phyloP scores from a whole-genome alignment of 2,329 filamentous ascomycete genomes.

The Nemania sp. region DNA sequence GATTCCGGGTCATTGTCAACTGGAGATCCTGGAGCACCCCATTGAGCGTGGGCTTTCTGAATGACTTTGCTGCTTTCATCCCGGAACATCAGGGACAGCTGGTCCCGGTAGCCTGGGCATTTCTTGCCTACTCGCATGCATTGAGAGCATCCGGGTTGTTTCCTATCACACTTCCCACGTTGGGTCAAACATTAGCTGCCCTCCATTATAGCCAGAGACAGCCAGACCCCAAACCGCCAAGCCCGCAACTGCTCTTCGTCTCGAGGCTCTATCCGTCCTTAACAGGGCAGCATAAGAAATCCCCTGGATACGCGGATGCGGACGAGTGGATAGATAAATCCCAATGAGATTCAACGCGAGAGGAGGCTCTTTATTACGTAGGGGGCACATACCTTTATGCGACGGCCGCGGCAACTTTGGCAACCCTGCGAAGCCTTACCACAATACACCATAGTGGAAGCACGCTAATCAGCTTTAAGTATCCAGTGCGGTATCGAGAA shows the following conservation, averaged over 20 bases:
- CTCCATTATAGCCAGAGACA: neutral
- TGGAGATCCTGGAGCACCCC: slow-evolving; percentile 44
- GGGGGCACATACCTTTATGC: slow-evolving; percentile 54
- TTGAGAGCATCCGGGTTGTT: slow-evolving; percentile 63
- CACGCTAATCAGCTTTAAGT: slow-evolving; percentile 26
- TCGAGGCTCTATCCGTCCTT: too few species aligned
- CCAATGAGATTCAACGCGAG: neutral
- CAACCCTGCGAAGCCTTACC: slow-evolving; percentile 60
- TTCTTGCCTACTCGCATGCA: slow-evolving; percentile 61
- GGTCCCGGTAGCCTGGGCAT: slow-evolving; percentile 67
- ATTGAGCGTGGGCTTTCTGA: slow-evolving; percentile 59
- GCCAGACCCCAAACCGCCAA: neutral
- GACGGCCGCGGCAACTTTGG: slow-evolving; percentile 55
- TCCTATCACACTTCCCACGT: slow-evolving; percentile 59
- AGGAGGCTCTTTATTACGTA: neutral
- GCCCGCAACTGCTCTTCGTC: too few species aligned
- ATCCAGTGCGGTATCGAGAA: slow-evolving; percentile 26
- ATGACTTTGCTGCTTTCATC: slow-evolving; percentile 67
- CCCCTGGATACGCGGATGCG: too few species aligned
- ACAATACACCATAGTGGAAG: slow-evolving; percentile 56
- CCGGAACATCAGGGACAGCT: slow-evolving; percentile 66
- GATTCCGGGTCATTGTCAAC: slow-evolving; percentile 31
- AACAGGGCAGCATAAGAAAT: too few species aligned
- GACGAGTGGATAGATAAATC: neutral
- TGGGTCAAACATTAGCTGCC: slow-evolving; percentile 11